These are phyloP conservation scores for Lentinula detonsa DNA, from an alignment of 768 basidiomycete species.

Conservation along the genomic window DNA sequence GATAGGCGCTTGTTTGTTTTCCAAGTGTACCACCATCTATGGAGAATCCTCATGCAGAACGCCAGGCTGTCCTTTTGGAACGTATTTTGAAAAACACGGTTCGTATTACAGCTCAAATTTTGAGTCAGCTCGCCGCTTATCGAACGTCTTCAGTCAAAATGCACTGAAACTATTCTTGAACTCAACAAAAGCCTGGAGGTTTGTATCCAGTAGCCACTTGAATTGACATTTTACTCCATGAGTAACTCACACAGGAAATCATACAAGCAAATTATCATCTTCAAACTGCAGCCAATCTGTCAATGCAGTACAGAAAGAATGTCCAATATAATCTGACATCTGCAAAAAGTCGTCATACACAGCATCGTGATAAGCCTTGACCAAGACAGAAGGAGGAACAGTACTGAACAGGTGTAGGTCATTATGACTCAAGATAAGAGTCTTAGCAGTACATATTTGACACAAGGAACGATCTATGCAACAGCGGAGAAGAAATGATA, in stretches of 20 bases:
- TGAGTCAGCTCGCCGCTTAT: slow-evolving; percentile 1
- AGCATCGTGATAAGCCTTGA: neutral
- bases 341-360: neutral
- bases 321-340: slow-evolving; percentile 75
- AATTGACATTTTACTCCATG: neutral
- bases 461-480: slow-evolving; percentile 10
- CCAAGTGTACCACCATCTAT: slow-evolving; percentile 30
- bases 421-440: slow-evolving; percentile 1
- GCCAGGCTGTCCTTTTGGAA: slow-evolving; percentile 85
- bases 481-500: neutral
- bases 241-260: slow-evolving; percentile 51
- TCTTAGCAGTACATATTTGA: slow-evolving; percentile 6
- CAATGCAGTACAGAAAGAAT: slow-evolving; percentile 87
- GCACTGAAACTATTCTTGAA: slow-evolving; percentile 85
- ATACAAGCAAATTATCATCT: slow-evolving; percentile 71
- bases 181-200: slow-evolving; percentile 88
- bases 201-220: slow-evolving; percentile 9
- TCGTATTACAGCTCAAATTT: slow-evolving; percentile 19
- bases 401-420: neutral
- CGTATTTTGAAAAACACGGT: slow-evolving; percentile 89
- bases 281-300: slow-evolving; percentile 76
- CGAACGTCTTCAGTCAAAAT: slow-evolving; percentile 63
- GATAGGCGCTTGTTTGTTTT: neutral
- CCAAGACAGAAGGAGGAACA: neutral
- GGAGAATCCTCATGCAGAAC: slow-evolving; percentile 95